phyloP scores from a whole-genome alignment of 352 stramenopile species.

The Phytophthora ohioensis region DNA sequence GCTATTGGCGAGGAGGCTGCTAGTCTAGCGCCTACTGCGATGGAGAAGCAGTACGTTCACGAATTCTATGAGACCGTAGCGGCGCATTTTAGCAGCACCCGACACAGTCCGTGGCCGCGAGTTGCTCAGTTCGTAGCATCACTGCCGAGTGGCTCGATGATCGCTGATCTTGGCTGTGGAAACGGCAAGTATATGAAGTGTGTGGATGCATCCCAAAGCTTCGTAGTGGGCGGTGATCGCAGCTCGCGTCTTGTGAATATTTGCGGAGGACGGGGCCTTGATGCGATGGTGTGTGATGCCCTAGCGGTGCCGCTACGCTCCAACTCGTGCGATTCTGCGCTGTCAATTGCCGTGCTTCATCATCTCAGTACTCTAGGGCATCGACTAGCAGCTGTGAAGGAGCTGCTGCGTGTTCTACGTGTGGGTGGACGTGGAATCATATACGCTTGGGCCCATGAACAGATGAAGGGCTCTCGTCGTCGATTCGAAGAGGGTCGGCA shows the following conservation, averaged over 20 bases:
- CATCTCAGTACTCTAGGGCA: constrained; percentile 83
- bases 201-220: constrained; percentile 56
- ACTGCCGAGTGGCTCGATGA: constrained; percentile 62
- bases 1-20: constrained; percentile 3
- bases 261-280: constrained; percentile 63
- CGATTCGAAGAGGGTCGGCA: constrained; percentile 74
- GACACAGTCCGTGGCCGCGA: constrained; percentile 85
- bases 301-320: constrained; percentile 80
- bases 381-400: constrained; percentile 75
- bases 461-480: constrained; percentile 77
- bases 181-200: constrained; percentile 93
- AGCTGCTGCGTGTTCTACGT: constrained; percentile 78
- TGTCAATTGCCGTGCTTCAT: constrained; percentile 89
- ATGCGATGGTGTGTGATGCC: constrained; percentile 82
- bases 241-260: constrained; percentile 74
- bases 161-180: constrained; percentile 86
- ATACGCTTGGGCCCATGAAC: constrained; percentile 90
- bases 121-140: constrained; percentile 74
- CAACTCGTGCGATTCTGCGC: constrained; percentile 72
- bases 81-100: constrained; percentile 86
- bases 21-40: constrained; percentile 55
- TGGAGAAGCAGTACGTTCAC: constrained; percentile 88
- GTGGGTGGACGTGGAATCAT: constrained; percentile 79
- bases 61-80: constrained; percentile 89
- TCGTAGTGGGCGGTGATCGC: constrained; percentile 71